Conservation (phyloP, 1,284 basidiomycete species). For the Gomphus sp. region DNA sequence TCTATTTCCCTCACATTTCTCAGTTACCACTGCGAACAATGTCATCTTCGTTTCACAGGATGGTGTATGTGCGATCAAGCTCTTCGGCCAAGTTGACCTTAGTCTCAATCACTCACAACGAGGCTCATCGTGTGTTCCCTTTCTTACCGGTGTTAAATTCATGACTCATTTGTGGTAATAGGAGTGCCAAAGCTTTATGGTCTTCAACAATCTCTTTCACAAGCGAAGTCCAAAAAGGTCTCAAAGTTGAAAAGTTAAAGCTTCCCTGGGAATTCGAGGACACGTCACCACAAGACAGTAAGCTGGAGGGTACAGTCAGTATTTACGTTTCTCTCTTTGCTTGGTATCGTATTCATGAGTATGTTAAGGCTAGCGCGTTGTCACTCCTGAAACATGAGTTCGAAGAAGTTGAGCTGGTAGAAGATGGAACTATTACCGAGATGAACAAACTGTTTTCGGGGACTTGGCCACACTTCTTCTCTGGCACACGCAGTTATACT, state of each 20-base stretch:
- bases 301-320: neutral
- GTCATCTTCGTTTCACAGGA: conserved; percentile 20
- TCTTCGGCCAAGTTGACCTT: conserved; percentile 21
- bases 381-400: conserved; percentile 1
- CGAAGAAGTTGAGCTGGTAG: conserved; percentile 4
- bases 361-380: conserved; percentile 6
- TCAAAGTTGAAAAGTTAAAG: neutral
- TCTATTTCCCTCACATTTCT: neutral
- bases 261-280: neutral
- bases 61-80: conserved; percentile 19
- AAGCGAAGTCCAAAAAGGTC: conserved; percentile 3
- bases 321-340: conserved; percentile 10
- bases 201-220: conserved; percentile 13
- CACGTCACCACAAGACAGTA: neutral
- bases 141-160: neutral
- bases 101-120: conserved; percentile 16
- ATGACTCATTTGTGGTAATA: conserved; percentile 1
- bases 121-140: conserved; percentile 16
- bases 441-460: conserved; percentile 20
- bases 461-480: conserved; percentile 21
- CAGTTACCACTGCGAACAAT: neutral
- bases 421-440: conserved; percentile 14
- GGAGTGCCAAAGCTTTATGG: conserved; percentile 16
- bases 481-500: conserved; percentile 18
- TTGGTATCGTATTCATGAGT: neutral